phyloP scores from a whole-genome alignment of 306 rosid species.

The Prinsepia uniflora region DNA sequence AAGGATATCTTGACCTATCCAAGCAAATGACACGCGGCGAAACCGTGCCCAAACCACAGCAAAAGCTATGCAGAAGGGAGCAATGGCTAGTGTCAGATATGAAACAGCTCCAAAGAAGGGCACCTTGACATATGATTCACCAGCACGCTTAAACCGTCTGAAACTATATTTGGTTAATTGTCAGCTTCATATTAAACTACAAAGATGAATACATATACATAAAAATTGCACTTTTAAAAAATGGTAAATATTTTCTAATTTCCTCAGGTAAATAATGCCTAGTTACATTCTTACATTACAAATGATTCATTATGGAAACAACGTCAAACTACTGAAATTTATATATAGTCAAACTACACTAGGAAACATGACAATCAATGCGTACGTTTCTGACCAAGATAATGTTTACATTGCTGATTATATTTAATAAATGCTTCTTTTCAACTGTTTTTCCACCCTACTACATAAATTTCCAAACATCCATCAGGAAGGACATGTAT shows the following conservation, averaged over 20 bases:
- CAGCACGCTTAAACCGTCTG: constrained; percentile 84
- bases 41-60: constrained; percentile 84
- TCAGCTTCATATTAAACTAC: constrained; percentile 38
- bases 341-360: background rate
- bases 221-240: background rate
- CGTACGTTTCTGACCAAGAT: too few relatives aligned
- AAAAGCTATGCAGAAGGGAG: constrained; percentile 85
- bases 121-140: constrained; percentile 67
- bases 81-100: constrained; percentile 76
- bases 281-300: background rate
- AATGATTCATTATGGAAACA: background rate
- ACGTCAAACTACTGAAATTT: background rate
- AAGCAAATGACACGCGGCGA: constrained; percentile 57
- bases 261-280: background rate
- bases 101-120: constrained; percentile 91
- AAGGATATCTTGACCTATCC: constrained; percentile 98
- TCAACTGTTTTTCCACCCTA: background rate
- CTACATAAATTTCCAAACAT: background rate
- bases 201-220: constrained; percentile 3
- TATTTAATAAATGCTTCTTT: background rate
- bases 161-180: constrained; percentile 54
- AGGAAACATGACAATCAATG: background rate
- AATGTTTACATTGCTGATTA: too few relatives aligned
- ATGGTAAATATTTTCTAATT: background rate
- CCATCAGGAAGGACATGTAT: background rate